Evolutionary conservation across 2,329 filamentous ascomycete species (phyloP).

Genomic region (Colletotrichum sp.): DNA sequence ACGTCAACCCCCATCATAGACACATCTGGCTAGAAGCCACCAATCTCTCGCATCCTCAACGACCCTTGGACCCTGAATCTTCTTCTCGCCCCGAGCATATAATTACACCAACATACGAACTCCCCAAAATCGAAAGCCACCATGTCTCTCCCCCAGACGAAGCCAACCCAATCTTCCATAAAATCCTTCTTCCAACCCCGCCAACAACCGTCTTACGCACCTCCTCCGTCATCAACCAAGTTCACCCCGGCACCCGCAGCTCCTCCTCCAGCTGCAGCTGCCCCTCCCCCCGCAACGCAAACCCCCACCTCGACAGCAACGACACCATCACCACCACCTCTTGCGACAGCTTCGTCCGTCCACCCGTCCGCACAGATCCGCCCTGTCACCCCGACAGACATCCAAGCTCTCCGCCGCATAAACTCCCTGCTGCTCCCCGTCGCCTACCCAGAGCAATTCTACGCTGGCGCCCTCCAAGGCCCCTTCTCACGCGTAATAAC

Average conservation of each 20-base stretch:
- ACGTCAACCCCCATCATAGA: not conserved
- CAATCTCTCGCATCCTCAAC: not conserved
- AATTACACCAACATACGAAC: not conserved
- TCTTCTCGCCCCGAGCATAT: not conserved
- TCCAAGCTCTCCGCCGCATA: constrained; percentile 66
- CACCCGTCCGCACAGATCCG: constrained; percentile 58
- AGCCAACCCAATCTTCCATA: constrained; percentile 59
- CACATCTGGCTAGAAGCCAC: not conserved
- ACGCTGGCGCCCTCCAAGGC: constrained; percentile 55
- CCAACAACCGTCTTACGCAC: constrained; percentile 46
- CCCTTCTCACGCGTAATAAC: constrained; percentile 66
- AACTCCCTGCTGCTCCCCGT: constrained; percentile 70
- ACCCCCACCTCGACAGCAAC: constrained; percentile 40
- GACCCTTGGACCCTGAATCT: not conserved
- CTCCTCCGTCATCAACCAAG: constrained; percentile 39
- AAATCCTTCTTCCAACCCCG: constrained; percentile 66
- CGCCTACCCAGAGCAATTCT: constrained; percentile 69
- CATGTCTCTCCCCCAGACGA: constrained; percentile 46
- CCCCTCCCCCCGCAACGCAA: constrained; percentile 28
- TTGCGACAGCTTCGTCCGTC: constrained; percentile 36
- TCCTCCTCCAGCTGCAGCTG: constrained; percentile 24
- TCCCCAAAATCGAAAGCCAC: constrained; percentile 35
- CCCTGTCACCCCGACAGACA: constrained; percentile 53
- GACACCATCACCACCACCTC: constrained; percentile 27
- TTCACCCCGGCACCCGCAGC: constrained; percentile 35